Evolutionary conservation across 768 basidiomycete genomes (phyloP).

Genomic region (Tephrocybe sp.): DNA sequence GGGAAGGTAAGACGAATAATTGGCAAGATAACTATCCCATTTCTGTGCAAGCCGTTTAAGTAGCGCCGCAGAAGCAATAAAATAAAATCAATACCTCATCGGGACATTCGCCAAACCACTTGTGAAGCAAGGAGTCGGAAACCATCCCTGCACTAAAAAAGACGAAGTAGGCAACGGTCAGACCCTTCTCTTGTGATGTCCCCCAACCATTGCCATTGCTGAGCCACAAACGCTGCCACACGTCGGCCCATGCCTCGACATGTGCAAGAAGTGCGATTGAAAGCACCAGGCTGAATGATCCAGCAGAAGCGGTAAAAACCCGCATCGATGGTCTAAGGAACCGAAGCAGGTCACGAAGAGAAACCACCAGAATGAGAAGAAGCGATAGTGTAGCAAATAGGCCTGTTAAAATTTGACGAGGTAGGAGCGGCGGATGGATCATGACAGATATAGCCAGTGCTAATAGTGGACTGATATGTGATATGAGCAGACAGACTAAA

Average conservation of each 20-base stretch:
- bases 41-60: conserved; percentile 36
- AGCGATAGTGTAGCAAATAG: conserved; percentile 37
- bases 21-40: conserved; percentile 67
- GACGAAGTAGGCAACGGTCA: conserved; percentile 55
- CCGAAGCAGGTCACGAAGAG: conserved; percentile 41
- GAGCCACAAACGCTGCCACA: conserved; percentile 64
- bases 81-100: conserved; percentile 47
- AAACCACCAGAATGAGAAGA: conserved; percentile 36
- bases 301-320: conserved; percentile 48
- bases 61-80: not conserved
- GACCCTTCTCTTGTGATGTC: conserved; percentile 49
- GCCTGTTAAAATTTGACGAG: conserved; percentile 39
- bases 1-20: conserved; percentile 54
- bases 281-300: conserved; percentile 53
- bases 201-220: conserved; percentile 49
- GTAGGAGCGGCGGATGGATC: conserved; percentile 27
- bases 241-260: conserved; percentile 53
- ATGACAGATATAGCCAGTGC: conserved; percentile 17
- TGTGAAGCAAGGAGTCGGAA: conserved; percentile 53
- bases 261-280: conserved; percentile 52
- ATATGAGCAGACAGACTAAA: conserved; percentile 29
- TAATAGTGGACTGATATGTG: conserved; percentile 18
- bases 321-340: conserved; percentile 48
- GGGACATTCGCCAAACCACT: conserved; percentile 62
- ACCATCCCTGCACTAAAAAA: conserved; percentile 44